A percentile compares a stretch with the other conserved stretches of the same genome.
These are phyloP conservation scores for Pyricularia pennisetigena DNA, from an alignment of 2,329 filamentous ascomycete genomes.

Conservation along the genomic window DNA sequence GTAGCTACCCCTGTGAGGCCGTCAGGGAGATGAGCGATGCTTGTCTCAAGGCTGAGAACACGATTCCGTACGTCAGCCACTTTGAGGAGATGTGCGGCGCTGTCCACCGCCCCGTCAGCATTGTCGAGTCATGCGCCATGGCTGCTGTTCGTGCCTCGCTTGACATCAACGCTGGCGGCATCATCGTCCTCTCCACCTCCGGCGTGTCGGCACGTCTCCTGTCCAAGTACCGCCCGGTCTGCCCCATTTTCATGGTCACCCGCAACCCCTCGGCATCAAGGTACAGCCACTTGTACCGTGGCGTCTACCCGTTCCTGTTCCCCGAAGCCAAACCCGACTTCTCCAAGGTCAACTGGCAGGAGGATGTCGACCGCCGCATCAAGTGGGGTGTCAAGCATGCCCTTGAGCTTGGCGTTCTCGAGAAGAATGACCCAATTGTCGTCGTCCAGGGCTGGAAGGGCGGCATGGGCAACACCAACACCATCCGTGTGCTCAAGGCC, in stretches of 20 bases:
- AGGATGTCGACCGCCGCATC: conserved; percentile 94
- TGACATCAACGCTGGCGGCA: conserved; percentile 92
- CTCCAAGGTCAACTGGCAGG: conserved; percentile 87
- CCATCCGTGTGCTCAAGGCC: conserved; percentile 54
- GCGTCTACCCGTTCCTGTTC: conserved; percentile 96
- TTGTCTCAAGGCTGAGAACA: conserved; percentile 91
- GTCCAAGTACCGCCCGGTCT: conserved; percentile 97
- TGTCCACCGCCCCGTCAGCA: conserved; percentile 72
- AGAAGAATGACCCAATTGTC: conserved; percentile 63
- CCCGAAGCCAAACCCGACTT: conserved; percentile 92
- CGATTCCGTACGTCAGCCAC: conserved; percentile 91
- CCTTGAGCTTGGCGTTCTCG: conserved; percentile 69
- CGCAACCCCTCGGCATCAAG: conserved; percentile 74
- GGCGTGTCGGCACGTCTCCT: conserved; percentile 90
- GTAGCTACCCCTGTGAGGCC: conserved; percentile 83
- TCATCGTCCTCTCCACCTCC: conserved; percentile 91
- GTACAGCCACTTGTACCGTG: conserved; percentile 92
- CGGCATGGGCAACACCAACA: conserved; percentile 88
- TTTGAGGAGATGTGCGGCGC: conserved; percentile 91
- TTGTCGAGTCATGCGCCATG: conserved; percentile 93
- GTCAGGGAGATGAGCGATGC: conserved; percentile 98
- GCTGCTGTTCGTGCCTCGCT: conserved; percentile 91
- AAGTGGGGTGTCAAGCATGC: conserved; percentile 93
- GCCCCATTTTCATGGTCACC: conserved; percentile 99
- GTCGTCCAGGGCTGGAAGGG: conserved; percentile 89